Conservation (phyloP, 164 flowering plant genomes). For the Aristolochia californica region DNA sequence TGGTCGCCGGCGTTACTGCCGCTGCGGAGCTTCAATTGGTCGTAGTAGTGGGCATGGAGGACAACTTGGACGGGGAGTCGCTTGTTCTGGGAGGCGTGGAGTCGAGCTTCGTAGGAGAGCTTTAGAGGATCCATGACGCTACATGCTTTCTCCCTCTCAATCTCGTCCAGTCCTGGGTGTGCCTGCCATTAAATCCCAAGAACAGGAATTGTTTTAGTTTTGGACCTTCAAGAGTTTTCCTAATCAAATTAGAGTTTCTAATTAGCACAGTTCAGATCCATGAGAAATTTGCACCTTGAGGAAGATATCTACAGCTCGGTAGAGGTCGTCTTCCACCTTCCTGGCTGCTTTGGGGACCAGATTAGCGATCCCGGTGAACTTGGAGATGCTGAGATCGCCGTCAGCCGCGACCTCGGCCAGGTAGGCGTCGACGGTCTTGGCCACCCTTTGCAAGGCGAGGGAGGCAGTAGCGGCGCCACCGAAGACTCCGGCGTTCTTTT, state of each 20-base stretch:
- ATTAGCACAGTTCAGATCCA: too few species aligned
- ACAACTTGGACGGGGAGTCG: constrained; percentile 80
- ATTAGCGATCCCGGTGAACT: constrained; percentile 79
- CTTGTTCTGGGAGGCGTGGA: constrained; percentile 91
- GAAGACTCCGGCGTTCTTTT: constrained; percentile 51
- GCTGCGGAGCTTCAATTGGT: constrained; percentile 73
- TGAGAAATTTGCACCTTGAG: too few species aligned
- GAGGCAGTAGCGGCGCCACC: too few species aligned
- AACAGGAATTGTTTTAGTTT: too few species aligned
- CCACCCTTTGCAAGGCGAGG: constrained; percentile 52
- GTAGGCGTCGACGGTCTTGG: constrained; percentile 61
- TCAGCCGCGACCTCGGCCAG: constrained; percentile 66
- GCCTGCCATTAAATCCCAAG: too few species aligned
- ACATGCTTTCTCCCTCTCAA: constrained; percentile 88
- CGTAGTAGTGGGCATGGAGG: constrained; percentile 79
- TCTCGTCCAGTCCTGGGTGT: constrained; percentile 77
- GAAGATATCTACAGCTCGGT: constrained; percentile 74
- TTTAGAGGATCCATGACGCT: constrained; percentile 86
- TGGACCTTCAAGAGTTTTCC: too few species aligned
- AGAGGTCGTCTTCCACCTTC: constrained; percentile 76
- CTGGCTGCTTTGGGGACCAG: constrained; percentile 63
- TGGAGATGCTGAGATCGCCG: constrained; percentile 53
- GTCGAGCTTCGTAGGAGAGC: constrained; percentile 76
- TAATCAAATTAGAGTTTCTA: too few species aligned
- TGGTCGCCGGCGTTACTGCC: constrained; percentile 35